Evolutionary conservation across 2,329 filamentous ascomycete genomes (phyloP), one percentile per base, ranked within the genome.

Genomic region (Setomelanomma holmii): DNA sequence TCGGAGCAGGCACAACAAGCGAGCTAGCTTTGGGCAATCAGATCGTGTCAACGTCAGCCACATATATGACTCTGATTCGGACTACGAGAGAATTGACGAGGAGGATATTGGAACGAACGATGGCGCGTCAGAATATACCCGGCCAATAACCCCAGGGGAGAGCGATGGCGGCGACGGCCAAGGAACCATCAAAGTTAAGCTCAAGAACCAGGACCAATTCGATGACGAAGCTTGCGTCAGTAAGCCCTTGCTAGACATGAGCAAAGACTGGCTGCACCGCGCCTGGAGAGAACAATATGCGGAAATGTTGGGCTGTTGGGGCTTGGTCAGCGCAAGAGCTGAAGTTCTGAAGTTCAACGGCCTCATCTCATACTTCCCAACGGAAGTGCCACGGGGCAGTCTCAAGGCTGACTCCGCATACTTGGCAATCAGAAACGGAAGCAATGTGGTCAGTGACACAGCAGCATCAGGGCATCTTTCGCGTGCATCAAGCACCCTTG

Each of bases 281-380:
- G 75, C 79, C 2, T 88, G 86, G 74, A 79, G 84, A 36, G 72
- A 76, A 44, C 76, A 80, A 39, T 88, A 88, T 68, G 83, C 85
- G 3, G 75, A 85, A 41, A 75, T 85, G 49, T 76, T 88, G 4
- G 80, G 80, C n/a, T 79, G 81, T 7, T 87, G 85, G 85, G 79
- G 79, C 11, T 60, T 88, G 10, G 74, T 79, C 11, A 76, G 83
- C 19, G 76, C 82, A 56, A 78, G 80, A 43, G 80, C 81, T 12
- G 85, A 88, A 66, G 75, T 88, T 1, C 75, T 86, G 21, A 86
- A 86, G 58, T 82, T 83, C 51, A 80, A 82, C 43, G 77, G 77
- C 0, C 62, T 78, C 4, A 67, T 73, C 8, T 69, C 72, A 1
- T 75, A 75, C 50, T 73, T 72, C 30, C 64, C 67, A 11, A 47